Evolutionary conservation across 768 basidiomycete genomes (phyloP).

Genomic region (Tephrocybe rancida): DNA sequence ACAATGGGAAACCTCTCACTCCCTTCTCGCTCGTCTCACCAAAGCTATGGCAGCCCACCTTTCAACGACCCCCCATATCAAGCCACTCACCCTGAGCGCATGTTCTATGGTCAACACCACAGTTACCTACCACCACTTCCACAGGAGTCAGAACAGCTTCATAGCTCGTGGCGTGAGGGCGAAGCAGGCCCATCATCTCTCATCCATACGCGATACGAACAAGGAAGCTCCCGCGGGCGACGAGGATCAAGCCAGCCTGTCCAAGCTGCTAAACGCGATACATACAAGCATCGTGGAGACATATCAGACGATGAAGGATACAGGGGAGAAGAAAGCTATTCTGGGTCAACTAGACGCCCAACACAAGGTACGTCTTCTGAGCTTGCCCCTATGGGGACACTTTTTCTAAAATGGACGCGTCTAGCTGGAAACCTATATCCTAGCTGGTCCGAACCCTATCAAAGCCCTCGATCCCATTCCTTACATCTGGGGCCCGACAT

Average conservation of each 20-base stretch:
- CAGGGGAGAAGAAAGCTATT: constrained; percentile 15
- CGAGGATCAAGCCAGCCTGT: constrained; percentile 25
- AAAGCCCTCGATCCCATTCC: background rate
- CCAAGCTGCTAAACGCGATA: constrained; percentile 21
- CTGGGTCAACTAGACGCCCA: constrained; percentile 4
- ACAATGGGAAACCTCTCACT: constrained; percentile 19
- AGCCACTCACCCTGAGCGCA: constrained; percentile 26
- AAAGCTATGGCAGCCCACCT: constrained; percentile 30
- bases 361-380: constrained; percentile 16
- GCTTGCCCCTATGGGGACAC: constrained; percentile 1
- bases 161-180: constrained; percentile 32
- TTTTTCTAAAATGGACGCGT: background rate
- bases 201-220: constrained; percentile 23
- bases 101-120: constrained; percentile 21
- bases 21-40: constrained; percentile 14
- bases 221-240: constrained; percentile 14
- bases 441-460: constrained; percentile 7
- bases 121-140: constrained; percentile 14
- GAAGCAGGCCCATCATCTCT: constrained; percentile 50
- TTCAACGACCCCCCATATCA: constrained; percentile 33
- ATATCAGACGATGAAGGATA: constrained; percentile 9
- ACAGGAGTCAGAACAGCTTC: constrained; percentile 19
- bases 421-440: constrained; percentile 7
- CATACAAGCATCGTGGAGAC: constrained; percentile 9
- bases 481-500: constrained; percentile 7